Percentiles rank a stretch among this genome's conserved stretches.
Conservation (phyloP, 176 grass and related monocot genomes). For the Cenchrus purpureus region DNA sequence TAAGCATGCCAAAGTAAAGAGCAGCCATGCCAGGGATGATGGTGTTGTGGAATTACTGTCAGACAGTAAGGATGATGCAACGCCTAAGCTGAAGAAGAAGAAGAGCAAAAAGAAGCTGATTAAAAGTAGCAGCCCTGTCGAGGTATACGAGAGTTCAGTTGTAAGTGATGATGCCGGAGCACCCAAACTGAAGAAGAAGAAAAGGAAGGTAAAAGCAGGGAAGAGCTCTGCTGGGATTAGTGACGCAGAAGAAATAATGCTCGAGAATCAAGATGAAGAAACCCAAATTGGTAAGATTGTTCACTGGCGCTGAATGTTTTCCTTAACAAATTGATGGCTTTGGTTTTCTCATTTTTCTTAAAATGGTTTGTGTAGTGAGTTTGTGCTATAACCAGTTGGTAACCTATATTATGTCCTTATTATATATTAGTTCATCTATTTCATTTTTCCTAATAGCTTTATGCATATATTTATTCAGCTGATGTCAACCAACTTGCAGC, state of each 20-base stretch:
- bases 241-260: conserved; percentile 44
- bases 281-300: conserved; percentile 45
- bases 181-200: conserved; percentile 60
- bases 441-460: neutral
- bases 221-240: conserved; percentile 31
- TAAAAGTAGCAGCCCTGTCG: conserved; percentile 35
- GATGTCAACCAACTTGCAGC: conserved; percentile 29
- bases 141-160: conserved; percentile 23
- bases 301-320: conserved; percentile 4
- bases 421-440: neutral
- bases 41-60: conserved; percentile 36
- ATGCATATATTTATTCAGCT: conserved; percentile 32
- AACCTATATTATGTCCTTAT: conserved; percentile 13
- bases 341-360: conserved; percentile 20
- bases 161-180: conserved; percentile 37
- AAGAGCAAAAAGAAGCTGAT: conserved; percentile 52
- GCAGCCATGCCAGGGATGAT: conserved; percentile 11
- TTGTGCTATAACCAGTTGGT: neutral
- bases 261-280: conserved; percentile 47
- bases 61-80: conserved; percentile 31
- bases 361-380: conserved; percentile 28
- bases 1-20: conserved; percentile 52
- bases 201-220: conserved; percentile 55
- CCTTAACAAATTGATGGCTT: neutral
- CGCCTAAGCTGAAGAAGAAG: conserved; percentile 43